phyloP scores from a whole-genome alignment of 352 stramenopile species.

The Pythium volutum region DNA sequence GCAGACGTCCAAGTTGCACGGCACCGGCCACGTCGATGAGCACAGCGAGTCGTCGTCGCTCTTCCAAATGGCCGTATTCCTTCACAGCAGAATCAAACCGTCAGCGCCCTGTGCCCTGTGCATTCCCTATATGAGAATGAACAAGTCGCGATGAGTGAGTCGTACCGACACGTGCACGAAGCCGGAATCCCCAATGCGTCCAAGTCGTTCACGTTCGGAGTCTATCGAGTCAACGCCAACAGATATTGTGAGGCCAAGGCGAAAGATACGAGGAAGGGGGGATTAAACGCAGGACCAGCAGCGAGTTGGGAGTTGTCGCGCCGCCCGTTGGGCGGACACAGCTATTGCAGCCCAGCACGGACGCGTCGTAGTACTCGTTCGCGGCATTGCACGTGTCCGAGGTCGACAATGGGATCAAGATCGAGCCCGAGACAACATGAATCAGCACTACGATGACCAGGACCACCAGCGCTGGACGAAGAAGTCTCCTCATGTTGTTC shows the following conservation, averaged over 20 bases:
- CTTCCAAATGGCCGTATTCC: constrained; percentile 12
- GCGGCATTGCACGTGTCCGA: constrained; percentile 26
- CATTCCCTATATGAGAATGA: too few relatives aligned
- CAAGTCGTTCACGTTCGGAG: constrained; percentile 26
- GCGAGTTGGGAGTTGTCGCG: constrained; percentile 28
- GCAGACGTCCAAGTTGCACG: constrained; percentile 51
- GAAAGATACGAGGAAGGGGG: background rate
- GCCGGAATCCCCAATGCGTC: constrained; percentile 28
- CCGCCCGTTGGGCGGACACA: constrained; percentile 39
- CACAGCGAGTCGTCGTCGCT: constrained; percentile 35
- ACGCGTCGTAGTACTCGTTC: constrained; percentile 57
- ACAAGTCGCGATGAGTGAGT: too few relatives aligned
- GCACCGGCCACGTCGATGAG: constrained; percentile 57
- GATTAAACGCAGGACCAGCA: constrained; percentile 26
- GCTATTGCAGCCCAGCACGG: constrained; percentile 50
- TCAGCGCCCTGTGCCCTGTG: too few relatives aligned
- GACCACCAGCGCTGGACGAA: background rate
- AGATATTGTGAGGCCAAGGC: background rate
- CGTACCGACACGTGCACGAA: constrained; percentile 47
- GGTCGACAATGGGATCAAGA: constrained; percentile 14
- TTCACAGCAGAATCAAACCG: background rate
- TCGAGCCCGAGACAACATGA: background rate
- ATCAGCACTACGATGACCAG: background rate
- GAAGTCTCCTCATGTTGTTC: background rate
- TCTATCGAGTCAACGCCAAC: constrained; percentile 19